Base-by-base conservation (phyloP, 1,139 yeast species). In the Kazachstania sp. region DNA sequence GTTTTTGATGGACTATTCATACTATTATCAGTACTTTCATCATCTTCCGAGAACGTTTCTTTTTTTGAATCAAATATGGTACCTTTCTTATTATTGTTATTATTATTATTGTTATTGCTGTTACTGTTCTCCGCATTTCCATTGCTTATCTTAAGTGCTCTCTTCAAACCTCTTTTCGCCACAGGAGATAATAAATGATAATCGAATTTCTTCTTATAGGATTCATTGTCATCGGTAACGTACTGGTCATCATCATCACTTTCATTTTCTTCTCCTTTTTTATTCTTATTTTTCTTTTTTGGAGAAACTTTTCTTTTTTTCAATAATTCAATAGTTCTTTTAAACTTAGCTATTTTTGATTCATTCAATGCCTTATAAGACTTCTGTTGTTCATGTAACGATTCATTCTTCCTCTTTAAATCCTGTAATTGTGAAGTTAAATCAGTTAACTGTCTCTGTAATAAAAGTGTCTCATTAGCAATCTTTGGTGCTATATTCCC, bases 391-490 rank as follows among this genome's bases (percentile, higher is more conserved):
- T 64, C 59, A 39, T 49, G 55, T 34, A 65, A 46, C 4, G 51
- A 49, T 29, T 63, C 63, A 45, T 66, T 66, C 43, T 66, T 64
- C 39, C 54, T 52, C 36, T 49, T 57, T 42, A 64, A 41, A 5
- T 43, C 37, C 19, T 64, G 64, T 32, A 65, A 50, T 43, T 66
- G 66, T 32, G 59, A 54, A 1, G 60, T 54, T 16, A 63, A 51
- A 36, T 63, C 66, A 8, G 63, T 54, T n/a, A 67, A 58, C 43
- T 67, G 71, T 12, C 61, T 62, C 34, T 67, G 65, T 19, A 69
- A 51, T 20, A 53, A 47, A 16, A 61, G 50, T 41, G 59, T 55
- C 35, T 59, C 64, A 20, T 54, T 49, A 23, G 51, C 51, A 9
- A 53, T 45, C 30, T 46, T 43, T 11, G 51, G 49, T 12, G 51